Base-by-base conservation (phyloP, 2,329 filamentous ascomycete species). In the Colletotrichum higginsianum region DNA sequence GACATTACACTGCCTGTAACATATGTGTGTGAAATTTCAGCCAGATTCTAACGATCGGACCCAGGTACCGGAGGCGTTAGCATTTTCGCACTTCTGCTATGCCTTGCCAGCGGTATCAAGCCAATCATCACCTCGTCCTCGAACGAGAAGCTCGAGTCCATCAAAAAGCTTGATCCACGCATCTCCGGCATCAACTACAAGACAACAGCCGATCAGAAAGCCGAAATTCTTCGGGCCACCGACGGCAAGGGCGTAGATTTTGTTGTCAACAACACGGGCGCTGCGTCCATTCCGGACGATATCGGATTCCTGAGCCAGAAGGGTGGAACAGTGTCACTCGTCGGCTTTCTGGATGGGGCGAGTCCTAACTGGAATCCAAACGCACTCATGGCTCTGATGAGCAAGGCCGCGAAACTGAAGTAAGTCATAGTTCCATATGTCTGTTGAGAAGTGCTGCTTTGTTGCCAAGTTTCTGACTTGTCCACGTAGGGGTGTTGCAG, bases 121-220 rank as follows among this genome's bases (percentile, higher is more conserved):
- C 74, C 75, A 6, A 79, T 79, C 66, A 75, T 79, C 62, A 78
- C 77, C 7, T 79, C 78, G 1, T 79, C 78, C 1, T 79, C 77
- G 4, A 75, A 79, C 61, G 73, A 47, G 13, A 79, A 79, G 68
- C 73, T 79, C 4, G 72, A 71, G 18, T 35, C 66, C 0, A 58
- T 78, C 50, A 73, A 71, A 40, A 75, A 75, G 50, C 66, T 78
- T 21, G 55, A 69, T n/a, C 46, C 74, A 5, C 35, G 66, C 5
- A 58, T 77, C 11, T 13, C 70, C 1, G 74, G 74, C 13, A 75
- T 77, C 57, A 79, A 79, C 61, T 79, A 80, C 73, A 73, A 67
- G 23, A 75, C 67, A 1, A 61, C 69, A n/a, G 16, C 58, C 2
- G 73, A 75, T 30, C 72, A 74, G 21, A 63, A 57, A 15, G 67